phyloP scores from a whole-genome alignment of 2,329 filamentous ascomycete species.

The Hirsutella thompsonii region DNA sequence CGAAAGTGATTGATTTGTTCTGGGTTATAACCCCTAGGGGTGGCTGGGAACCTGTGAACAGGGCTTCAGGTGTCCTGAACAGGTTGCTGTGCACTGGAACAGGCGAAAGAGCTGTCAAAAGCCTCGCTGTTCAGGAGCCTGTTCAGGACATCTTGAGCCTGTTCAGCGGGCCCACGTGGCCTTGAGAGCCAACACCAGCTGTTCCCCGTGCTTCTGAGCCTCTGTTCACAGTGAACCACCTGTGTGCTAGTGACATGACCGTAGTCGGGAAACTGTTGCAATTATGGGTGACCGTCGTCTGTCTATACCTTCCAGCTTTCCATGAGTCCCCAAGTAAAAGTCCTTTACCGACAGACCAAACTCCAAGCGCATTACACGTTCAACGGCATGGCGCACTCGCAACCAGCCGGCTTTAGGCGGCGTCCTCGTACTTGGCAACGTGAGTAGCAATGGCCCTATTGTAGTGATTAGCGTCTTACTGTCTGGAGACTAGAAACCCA shows the following conservation, averaged over 20 bases:
- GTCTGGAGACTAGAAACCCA: not conserved
- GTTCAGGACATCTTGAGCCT: not conserved
- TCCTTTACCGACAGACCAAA: too few relatives aligned
- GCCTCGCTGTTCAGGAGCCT: too few relatives aligned
- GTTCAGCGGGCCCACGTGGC: not conserved
- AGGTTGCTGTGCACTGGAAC: too few relatives aligned
- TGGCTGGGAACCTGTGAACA: too few relatives aligned
- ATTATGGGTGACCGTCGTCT: not conserved
- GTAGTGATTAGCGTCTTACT: not conserved
- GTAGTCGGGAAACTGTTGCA: not conserved
- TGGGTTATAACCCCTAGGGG: not conserved
- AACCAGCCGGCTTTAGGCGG: slow-evolving; percentile 14
- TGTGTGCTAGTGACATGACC: not conserved
- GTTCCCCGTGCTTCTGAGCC: not conserved
- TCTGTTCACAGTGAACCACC: not conserved
- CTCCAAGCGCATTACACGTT: not conserved
- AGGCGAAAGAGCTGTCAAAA: too few relatives aligned
- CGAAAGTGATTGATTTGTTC: not conserved
- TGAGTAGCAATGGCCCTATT: slow-evolving; percentile 63
- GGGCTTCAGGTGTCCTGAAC: not conserved
- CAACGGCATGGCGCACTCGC: not conserved
- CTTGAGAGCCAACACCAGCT: not conserved
- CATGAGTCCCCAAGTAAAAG: not conserved
- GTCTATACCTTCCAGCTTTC: not conserved
- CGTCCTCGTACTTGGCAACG: slow-evolving; percentile 56